A percentile compares a stretch with the other conserved stretches of the same genome.
These are phyloP conservation scores for Naegleria fowleri DNA, from an alignment of 208 protist genomes.

Conservation along the genomic window DNA sequence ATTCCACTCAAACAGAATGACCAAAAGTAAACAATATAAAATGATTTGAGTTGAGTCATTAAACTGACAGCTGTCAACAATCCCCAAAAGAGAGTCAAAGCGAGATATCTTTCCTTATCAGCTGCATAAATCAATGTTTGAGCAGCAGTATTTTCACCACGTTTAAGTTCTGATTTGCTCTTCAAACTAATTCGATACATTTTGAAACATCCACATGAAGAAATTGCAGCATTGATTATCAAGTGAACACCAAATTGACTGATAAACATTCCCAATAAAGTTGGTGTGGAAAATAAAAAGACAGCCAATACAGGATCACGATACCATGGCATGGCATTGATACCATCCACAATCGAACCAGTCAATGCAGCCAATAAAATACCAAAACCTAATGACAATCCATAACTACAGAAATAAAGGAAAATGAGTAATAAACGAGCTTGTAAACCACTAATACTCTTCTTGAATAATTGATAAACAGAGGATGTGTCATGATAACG, in stretches of 20 bases:
- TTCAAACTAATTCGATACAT: background rate
- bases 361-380: background rate
- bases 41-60: background rate
- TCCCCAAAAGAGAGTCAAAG: background rate
- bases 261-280: background rate
- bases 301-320: background rate
- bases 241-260: background rate
- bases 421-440: background rate
- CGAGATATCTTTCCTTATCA: slow-evolving; percentile 9
- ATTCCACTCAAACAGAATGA: slow-evolving; percentile 6
- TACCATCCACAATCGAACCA: background rate
- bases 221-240: background rate
- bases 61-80: background rate
- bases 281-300: background rate
- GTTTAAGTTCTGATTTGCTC: background rate
- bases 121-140: background rate
- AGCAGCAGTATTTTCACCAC: background rate
- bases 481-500: background rate
- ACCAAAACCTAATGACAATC: background rate
- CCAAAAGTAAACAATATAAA: slow-evolving; percentile 6
- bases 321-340: background rate
- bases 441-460: background rate
- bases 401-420: background rate
- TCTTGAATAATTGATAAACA: slow-evolving; percentile 9
- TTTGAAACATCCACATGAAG: background rate